Percentiles rank a stretch among this genome's conserved stretches.
Evolutionary conservation across 2,329 filamentous ascomycete genomes (phyloP).

Genomic region (Metarhizium sp.): DNA sequence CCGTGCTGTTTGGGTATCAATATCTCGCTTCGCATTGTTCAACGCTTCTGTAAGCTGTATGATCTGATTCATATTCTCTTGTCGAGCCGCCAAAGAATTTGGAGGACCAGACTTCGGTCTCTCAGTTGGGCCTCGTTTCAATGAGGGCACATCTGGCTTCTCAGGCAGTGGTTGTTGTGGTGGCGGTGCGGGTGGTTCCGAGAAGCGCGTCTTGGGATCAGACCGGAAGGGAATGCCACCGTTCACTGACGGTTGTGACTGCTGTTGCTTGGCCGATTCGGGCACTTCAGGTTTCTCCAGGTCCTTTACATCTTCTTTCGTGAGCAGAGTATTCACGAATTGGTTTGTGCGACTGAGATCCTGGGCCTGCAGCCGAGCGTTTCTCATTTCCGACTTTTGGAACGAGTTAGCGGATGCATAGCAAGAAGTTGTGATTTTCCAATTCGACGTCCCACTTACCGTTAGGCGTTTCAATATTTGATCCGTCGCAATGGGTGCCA

Average conservation of each 20-base stretch:
- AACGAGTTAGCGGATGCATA: background rate
- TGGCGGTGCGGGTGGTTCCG: slow-evolving; percentile 85
- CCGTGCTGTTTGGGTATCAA: slow-evolving; percentile 71
- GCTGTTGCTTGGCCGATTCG: slow-evolving; percentile 36
- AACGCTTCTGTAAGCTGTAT: slow-evolving; percentile 77
- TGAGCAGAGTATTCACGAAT: slow-evolving; percentile 68
- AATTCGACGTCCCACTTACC: slow-evolving; percentile 16
- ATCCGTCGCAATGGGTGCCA: slow-evolving; percentile 85
- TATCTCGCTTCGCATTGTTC: slow-evolving; percentile 73
- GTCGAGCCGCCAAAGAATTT: slow-evolving; percentile 49
- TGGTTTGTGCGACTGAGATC: slow-evolving; percentile 76
- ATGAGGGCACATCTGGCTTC: slow-evolving; percentile 71
- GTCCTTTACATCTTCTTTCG: slow-evolving; percentile 58
- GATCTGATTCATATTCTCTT: slow-evolving; percentile 61
- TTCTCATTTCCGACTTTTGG: slow-evolving; percentile 69
- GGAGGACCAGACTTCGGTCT: slow-evolving; percentile 50
- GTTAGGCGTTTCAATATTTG: slow-evolving; percentile 68
- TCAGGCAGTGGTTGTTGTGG: slow-evolving; percentile 89
- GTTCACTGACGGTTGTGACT: slow-evolving; percentile 37
- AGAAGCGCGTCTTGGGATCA: slow-evolving; percentile 77
- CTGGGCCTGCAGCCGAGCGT: slow-evolving; percentile 76
- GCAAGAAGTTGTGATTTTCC: background rate
- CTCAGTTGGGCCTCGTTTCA: slow-evolving; percentile 71
- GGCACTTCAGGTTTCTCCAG: slow-evolving; percentile 39
- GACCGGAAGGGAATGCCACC: slow-evolving; percentile 50